A percentile compares a stretch with the other conserved stretches of the same genome.
These are phyloP conservation scores for Eurotiales sp. DNA, from an alignment of 2,329 filamentous ascomycete species.

Conservation along the genomic window DNA sequence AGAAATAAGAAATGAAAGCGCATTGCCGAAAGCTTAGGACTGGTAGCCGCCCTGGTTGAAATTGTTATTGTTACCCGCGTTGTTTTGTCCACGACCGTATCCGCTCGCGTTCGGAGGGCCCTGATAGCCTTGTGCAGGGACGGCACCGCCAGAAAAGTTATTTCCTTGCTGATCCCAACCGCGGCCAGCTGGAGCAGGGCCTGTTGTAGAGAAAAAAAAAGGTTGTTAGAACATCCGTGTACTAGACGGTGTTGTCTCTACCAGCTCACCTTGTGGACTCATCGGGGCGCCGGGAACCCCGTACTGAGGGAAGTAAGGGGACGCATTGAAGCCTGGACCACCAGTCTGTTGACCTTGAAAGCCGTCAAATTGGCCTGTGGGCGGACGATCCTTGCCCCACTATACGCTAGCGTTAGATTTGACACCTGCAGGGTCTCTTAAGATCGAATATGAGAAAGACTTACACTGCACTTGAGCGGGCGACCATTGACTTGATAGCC, in stretches of 20 bases:
- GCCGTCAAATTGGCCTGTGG: slow-evolving; percentile 76
- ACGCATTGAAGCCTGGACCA: slow-evolving; percentile 65
- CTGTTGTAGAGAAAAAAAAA: slow-evolving; percentile 29
- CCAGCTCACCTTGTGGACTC: slow-evolving; percentile 52
- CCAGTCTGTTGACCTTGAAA: slow-evolving; percentile 76
- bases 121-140: slow-evolving; percentile 55
- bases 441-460: slow-evolving; percentile 39
- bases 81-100: slow-evolving; percentile 70
- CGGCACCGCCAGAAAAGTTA: slow-evolving; percentile 36
- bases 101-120: slow-evolving; percentile 72
- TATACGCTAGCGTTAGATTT: slow-evolving; percentile 43
- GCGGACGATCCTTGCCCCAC: slow-evolving; percentile 99
- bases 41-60: slow-evolving; percentile 60
- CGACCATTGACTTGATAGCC: slow-evolving; percentile 97
- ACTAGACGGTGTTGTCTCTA: slow-evolving; percentile 2
- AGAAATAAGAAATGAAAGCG: slow-evolving; percentile 1
- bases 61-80: slow-evolving; percentile 50
- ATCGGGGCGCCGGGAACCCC: slow-evolving; percentile 64
- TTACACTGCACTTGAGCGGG: slow-evolving; percentile 96
- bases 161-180: slow-evolving; percentile 55
- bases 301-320: slow-evolving; percentile 90
- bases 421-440: slow-evolving; percentile 18
- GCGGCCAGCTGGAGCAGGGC: slow-evolving; percentile 57
- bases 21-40: slow-evolving; percentile 38
- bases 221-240: slow-evolving; percentile 41